Percentiles rank a stretch among this genome's conserved stretches.
Conservation (phyloP, 495 filamentous ascomycete genomes). For the Aspergillus baeticus region DNA sequence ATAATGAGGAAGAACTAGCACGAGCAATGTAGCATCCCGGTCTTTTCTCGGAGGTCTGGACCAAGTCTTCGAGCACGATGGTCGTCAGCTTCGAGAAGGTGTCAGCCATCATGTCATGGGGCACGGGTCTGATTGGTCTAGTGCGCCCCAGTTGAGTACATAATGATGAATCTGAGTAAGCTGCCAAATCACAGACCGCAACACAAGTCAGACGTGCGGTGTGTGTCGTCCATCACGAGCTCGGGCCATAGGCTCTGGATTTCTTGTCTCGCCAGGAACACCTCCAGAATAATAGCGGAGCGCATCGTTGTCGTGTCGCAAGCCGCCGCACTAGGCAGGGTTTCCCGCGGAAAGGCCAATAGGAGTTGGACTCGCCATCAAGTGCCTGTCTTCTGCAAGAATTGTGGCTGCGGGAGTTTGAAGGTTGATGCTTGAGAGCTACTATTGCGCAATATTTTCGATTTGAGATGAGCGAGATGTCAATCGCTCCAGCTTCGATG, state of each 20-base stretch:
- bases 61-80: background rate
- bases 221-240: background rate
- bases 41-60: background rate
- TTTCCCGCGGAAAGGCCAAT: conserved; percentile 20
- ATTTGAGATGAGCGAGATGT: no score
- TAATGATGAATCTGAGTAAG: no score
- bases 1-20: no score
- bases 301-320: background rate
- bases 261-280: background rate
- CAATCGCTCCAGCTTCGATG: background rate
- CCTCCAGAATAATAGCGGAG: background rate
- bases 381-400: conserved; percentile 1
- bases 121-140: background rate
- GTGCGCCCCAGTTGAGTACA: background rate
- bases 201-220: background rate
- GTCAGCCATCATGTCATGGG: conserved; percentile 2
- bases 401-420: background rate
- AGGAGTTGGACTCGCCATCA: conserved; percentile 5
- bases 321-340: conserved; percentile 7
- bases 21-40: no score
- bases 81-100: conserved; percentile 6
- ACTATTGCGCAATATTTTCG: background rate
- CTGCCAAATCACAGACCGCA: background rate
- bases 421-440: background rate
- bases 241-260: background rate